Evolutionary conservation across 2,329 filamentous ascomycete genomes (phyloP).

Genomic region (Scedosporium minutisporum): DNA sequence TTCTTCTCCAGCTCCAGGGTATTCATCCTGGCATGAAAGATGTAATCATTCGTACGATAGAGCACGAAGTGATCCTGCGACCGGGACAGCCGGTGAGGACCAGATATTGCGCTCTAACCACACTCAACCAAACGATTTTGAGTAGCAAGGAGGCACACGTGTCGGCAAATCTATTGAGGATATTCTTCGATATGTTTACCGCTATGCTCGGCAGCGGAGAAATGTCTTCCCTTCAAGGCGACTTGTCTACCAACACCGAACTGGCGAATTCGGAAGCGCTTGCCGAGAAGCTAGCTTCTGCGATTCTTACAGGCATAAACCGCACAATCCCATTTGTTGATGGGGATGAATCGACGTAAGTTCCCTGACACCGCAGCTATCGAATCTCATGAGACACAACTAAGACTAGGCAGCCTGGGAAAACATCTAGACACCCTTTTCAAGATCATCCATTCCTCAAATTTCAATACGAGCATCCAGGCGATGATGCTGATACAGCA

Average conservation of each 20-base stretch:
- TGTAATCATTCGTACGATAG: constrained; percentile 73
- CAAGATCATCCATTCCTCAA: constrained; percentile 91
- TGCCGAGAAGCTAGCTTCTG: constrained; percentile 78
- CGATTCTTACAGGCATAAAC: constrained; percentile 88
- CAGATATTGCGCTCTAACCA: constrained; percentile 94
- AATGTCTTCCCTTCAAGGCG: constrained; percentile 19
- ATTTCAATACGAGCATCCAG: constrained; percentile 98
- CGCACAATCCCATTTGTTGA: constrained; percentile 88
- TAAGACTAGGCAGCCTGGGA: constrained; percentile 49
- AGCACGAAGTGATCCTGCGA: constrained; percentile 78
- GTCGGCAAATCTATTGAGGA: constrained; percentile 70
- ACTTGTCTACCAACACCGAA: constrained; percentile 25
- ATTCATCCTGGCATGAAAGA: constrained; percentile 90
- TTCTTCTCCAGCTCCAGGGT: constrained; percentile 83
- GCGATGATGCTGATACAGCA: constrained; percentile 93
- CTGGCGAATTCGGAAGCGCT: constrained; percentile 47
- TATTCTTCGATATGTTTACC: constrained; percentile 89
- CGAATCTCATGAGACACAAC: constrained; percentile 9
- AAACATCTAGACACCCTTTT: constrained; percentile 90
- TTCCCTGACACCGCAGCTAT: constrained; percentile 8
- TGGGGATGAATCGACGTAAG: constrained; percentile 64
- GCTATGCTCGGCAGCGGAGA: constrained; percentile 60
- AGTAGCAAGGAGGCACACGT: constrained; percentile 74
- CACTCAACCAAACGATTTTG: constrained; percentile 90
- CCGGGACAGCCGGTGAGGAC: constrained; percentile 80